These are phyloP conservation scores for Aurantiochytrium sp. DNA, from an alignment of 108 stramenopile genomes.

Conservation along the genomic window DNA sequence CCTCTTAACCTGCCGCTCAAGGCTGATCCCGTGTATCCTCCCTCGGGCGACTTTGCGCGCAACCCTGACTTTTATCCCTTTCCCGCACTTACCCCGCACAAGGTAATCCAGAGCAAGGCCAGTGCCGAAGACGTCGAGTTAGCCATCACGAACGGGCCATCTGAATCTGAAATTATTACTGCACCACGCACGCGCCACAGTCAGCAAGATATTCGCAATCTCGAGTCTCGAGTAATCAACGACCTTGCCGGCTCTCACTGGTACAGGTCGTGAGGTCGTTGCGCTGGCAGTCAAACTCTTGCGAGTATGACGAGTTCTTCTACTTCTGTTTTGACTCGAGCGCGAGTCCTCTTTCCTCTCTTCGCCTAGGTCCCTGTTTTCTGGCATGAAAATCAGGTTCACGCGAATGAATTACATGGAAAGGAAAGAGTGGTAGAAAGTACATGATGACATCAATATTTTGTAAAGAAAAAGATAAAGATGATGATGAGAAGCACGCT, in stretches of 20 bases:
- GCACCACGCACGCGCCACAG: neutral
- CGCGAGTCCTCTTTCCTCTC: no score
- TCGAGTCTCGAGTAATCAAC: neutral
- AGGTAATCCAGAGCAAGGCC: neutral
- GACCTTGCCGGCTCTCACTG: neutral
- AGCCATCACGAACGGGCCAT: neutral
- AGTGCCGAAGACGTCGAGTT: neutral
- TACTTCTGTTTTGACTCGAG: no score
- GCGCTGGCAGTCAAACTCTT: no score
- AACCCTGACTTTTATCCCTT: conserved; percentile 3
- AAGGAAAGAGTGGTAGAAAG: no score
- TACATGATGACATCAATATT: no score
- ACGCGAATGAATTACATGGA: no score
- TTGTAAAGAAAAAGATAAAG: no score
- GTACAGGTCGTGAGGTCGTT: neutral
- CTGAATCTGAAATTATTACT: neutral
- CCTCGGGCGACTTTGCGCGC: neutral
- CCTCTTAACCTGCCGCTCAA: neutral
- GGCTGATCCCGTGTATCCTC: neutral
- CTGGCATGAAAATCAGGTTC: no score
- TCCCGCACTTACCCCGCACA: neutral
- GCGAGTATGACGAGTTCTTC: no score
- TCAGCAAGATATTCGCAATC: neutral
- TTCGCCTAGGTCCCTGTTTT: no score
- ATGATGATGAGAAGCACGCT: no score